Percentiles rank a stretch among this genome's conserved stretches.
Conservation (phyloP, 139 green algal genomes). For the Chlamydomonas asymmetrica region DNA sequence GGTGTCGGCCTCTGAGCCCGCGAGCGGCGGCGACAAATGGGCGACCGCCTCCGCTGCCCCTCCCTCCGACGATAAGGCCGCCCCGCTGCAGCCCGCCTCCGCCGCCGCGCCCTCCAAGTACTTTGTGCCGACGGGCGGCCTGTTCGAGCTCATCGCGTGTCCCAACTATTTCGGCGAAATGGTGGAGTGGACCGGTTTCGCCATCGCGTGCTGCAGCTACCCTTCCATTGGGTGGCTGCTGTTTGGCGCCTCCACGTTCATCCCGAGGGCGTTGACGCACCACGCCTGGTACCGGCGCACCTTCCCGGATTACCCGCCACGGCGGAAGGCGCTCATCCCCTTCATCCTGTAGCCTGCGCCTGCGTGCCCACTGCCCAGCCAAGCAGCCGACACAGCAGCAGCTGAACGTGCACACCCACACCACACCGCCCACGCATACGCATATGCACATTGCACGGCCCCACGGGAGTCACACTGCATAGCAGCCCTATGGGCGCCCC, state of each 20-base stretch:
- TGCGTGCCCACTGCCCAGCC: no score
- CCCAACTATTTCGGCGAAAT: slow-evolving; percentile 32
- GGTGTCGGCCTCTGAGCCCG: no score
- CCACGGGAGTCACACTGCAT: no score
- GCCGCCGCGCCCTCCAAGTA: slow-evolving; percentile 8
- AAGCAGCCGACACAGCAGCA: slow-evolving; percentile 7
- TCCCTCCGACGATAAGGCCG: no score
- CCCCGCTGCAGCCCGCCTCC: no score
- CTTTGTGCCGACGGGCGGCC: slow-evolving; percentile 12
- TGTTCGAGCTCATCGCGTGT: slow-evolving; percentile 18
- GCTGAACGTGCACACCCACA: no score
- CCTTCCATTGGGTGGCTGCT: slow-evolving; percentile 12
- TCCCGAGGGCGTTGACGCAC: slow-evolving; percentile 11
- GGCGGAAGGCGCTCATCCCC: slow-evolving; percentile 16
- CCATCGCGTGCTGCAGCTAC: slow-evolving; percentile 18
- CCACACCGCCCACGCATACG: no score
- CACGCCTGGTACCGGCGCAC: background rate
- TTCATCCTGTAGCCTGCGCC: slow-evolving; percentile 20
- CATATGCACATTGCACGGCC: no score
- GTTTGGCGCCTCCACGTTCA: slow-evolving; percentile 23
- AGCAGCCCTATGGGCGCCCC: no score
- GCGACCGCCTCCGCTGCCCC: no score
- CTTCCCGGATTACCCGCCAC: slow-evolving; percentile 1
- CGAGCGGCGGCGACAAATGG: no score
- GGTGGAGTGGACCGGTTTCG: slow-evolving; percentile 26